Percentiles rank a stretch among this genome's conserved stretches.
Evolutionary conservation across 2,329 filamentous ascomycete genomes (phyloP).

Genomic region (Blumeria graminis): DNA sequence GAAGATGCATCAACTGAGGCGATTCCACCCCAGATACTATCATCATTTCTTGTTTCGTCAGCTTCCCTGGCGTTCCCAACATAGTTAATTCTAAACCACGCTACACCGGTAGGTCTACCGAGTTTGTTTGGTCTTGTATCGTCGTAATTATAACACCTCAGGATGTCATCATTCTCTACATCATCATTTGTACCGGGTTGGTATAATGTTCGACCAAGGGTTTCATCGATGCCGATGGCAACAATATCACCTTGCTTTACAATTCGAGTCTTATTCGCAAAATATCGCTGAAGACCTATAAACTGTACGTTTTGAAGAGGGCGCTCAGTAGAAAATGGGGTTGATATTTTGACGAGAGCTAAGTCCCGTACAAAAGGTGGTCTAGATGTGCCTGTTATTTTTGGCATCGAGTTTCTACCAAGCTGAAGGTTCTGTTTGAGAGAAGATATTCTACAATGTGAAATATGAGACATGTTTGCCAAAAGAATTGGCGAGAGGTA

Average conservation of each 20-base stretch:
- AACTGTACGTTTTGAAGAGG: constrained; percentile 69
- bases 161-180: constrained; percentile 44
- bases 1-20: constrained; percentile 66
- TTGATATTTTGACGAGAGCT: constrained; percentile 68
- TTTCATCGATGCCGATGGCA: constrained; percentile 69
- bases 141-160: constrained; percentile 27
- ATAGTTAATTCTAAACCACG: constrained; percentile 81
- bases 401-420: constrained; percentile 27
- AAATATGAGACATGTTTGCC: constrained; percentile 58
- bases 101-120: constrained; percentile 28
- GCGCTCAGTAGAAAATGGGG: constrained; percentile 67
- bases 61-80: constrained; percentile 33
- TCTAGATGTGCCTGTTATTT: constrained; percentile 28
- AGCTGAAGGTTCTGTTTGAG: constrained; percentile 28
- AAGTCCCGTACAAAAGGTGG: constrained; percentile 48
- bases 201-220: constrained; percentile 58
- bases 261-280: constrained; percentile 59
- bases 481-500: constrained; percentile 73
- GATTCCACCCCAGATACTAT: constrained; percentile 63
- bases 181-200: constrained; percentile 35
- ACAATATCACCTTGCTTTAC: constrained; percentile 74
- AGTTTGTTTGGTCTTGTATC: constrained; percentile 17
- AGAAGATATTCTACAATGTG: constrained; percentile 56
- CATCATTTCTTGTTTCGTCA: constrained; percentile 29
- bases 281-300: constrained; percentile 67